A percentile compares a stretch with the other conserved stretches of the same genome.
phyloP scores from a whole-genome alignment of 768 basidiomycete genomes.

The Candolleomyces efflorescens region DNA sequence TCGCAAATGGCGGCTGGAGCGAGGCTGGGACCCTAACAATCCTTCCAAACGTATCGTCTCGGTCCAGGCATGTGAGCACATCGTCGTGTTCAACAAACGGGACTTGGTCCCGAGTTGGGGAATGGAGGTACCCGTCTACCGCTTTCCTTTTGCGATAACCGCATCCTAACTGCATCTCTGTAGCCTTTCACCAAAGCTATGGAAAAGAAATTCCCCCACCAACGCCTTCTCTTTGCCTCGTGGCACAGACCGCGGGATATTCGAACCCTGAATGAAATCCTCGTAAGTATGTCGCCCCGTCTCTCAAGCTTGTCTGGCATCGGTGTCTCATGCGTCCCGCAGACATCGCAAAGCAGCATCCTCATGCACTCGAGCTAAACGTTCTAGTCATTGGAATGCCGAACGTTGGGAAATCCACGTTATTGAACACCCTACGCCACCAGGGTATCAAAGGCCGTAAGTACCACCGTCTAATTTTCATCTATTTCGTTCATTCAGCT shows the following conservation, averaged over 20 bases:
- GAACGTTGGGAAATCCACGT: conserved; percentile 95
- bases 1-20: conserved; percentile 64
- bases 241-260: conserved; percentile 67
- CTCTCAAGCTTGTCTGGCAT: conserved; percentile 8
- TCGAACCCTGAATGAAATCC: conserved; percentile 54
- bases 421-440: conserved; percentile 85
- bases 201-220: conserved; percentile 65
- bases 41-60: conserved; percentile 34
- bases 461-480: conserved; percentile 24
- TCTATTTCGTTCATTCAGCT: not conserved
- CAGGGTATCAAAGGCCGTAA: conserved; percentile 85
- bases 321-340: conserved; percentile 7
- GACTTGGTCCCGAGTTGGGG: conserved; percentile 91
- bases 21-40: conserved; percentile 50
- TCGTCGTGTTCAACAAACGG: conserved; percentile 90
- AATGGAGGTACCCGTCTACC: conserved; percentile 55
- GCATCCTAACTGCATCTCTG: conserved; percentile 6
- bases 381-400: conserved; percentile 98
- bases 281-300: conserved; percentile 64
- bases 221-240: conserved; percentile 66
- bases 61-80: conserved; percentile 63
- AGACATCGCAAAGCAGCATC: conserved; percentile 70
- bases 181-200: conserved; percentile 76
- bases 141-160: conserved; percentile 6
- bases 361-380: conserved; percentile 73